Percentiles rank a stretch among this genome's conserved stretches.
phyloP scores from a whole-genome alignment of 495 filamentous ascomycete genomes.

The Chaetomium tenue region DNA sequence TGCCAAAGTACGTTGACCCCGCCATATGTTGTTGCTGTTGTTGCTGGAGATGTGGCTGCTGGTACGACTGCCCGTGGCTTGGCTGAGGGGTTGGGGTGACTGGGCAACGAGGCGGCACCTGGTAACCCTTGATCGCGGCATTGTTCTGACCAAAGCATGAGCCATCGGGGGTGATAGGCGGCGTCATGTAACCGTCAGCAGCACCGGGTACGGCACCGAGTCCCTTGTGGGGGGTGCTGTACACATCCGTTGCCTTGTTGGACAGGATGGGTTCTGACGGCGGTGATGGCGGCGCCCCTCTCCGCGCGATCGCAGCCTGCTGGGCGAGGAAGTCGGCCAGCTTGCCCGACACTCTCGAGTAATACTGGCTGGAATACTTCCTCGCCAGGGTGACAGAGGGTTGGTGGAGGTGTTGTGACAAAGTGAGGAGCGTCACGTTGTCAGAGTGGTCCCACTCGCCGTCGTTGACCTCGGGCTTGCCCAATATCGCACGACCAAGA shows the following conservation, averaged over 20 bases:
- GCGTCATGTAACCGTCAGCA: constrained; percentile 83
- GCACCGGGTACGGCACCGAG: constrained; percentile 59
- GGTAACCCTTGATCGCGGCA: constrained; percentile 48
- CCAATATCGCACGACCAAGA: constrained; percentile 81
- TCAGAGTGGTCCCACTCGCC: constrained; percentile 79
- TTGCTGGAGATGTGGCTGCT: constrained; percentile 30
- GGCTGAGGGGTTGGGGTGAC: constrained; percentile 53
- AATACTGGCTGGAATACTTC: constrained; percentile 82
- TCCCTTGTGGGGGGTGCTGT: constrained; percentile 83
- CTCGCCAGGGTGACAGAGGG: constrained; percentile 81
- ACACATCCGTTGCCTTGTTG: constrained; percentile 57
- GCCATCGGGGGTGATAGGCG: constrained; percentile 92
- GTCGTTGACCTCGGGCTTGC: constrained; percentile 69
- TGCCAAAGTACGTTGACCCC: constrained; percentile 36
- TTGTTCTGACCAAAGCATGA: constrained; percentile 54
- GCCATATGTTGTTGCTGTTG: constrained; percentile 29
- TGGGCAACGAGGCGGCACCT: constrained; percentile 49
- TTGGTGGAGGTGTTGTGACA: constrained; percentile 81
- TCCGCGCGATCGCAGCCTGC: constrained; percentile 70
- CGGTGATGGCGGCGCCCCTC: constrained; percentile 63
- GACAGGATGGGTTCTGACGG: constrained; percentile 56
- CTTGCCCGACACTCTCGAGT: constrained; percentile 75
- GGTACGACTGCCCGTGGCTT: constrained; percentile 26
- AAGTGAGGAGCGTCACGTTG: constrained; percentile 73
- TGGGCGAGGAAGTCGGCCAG: constrained; percentile 83